These are phyloP conservation scores for Bipolaris oryzae DNA, from an alignment of 2,329 filamentous ascomycete genomes.

Conservation along the genomic window DNA sequence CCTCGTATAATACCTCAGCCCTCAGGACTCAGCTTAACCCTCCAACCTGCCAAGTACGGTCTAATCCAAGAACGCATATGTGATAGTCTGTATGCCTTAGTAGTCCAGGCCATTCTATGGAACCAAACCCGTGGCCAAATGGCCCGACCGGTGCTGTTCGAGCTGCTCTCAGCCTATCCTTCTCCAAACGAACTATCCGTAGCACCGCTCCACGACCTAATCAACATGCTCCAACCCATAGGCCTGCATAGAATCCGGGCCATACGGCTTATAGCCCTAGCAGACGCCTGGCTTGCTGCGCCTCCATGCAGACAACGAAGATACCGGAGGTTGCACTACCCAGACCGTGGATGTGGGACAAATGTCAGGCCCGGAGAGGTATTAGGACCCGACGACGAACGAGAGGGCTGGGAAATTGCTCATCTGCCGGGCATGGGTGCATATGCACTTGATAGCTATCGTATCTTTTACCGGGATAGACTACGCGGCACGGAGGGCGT, in stretches of 20 bases:
- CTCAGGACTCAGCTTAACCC: constrained; percentile 27
- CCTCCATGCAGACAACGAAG: constrained; percentile 66
- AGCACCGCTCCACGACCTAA: constrained; percentile 27
- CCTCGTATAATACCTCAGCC: constrained; percentile 23
- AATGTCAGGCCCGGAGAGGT: constrained; percentile 55
- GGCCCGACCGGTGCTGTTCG: constrained; percentile 77
- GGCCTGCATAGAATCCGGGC: constrained; percentile 58
- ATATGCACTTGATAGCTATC: constrained; percentile 88
- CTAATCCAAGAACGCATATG: constrained; percentile 83
- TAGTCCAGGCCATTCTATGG: constrained; percentile 83
- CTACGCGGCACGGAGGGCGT: constrained; percentile 67
- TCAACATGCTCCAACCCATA: constrained; percentile 29
- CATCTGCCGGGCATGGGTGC: constrained; percentile 75
- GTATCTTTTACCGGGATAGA: constrained; percentile 87
- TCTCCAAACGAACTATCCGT: constrained; percentile 66
- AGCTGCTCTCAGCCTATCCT: constrained; percentile 71
- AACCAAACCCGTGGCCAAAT: constrained; percentile 77
- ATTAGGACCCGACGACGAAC: constrained; percentile 43
- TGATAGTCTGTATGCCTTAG: constrained; percentile 75
- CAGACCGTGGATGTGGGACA: constrained; percentile 20
- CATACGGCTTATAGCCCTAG: constrained; percentile 70
- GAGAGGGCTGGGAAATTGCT: constrained; percentile 77
- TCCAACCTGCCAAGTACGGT: constrained; percentile 63
- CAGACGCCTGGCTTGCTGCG: constrained; percentile 67
- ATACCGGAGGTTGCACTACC: constrained; percentile 60